Evolutionary conservation across 129 eudicot genomes (phyloP).

Genomic region (Lactuca saligna): DNA sequence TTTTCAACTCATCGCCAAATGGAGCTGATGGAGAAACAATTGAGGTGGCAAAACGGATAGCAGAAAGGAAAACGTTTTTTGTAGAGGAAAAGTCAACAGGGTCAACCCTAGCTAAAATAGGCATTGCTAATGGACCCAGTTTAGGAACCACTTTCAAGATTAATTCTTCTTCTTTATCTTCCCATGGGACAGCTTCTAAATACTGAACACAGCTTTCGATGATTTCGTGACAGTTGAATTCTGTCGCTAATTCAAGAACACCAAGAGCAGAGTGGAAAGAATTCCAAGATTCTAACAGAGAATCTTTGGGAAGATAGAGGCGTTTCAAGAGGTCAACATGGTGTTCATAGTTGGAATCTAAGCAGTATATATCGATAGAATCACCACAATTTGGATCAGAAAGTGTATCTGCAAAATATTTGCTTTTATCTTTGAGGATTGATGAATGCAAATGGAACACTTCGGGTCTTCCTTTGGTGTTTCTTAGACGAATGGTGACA

Average conservation of each 20-base stretch:
- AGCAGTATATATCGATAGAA: constrained; percentile 60
- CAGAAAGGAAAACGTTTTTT: constrained; percentile 69
- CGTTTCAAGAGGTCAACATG: constrained; percentile 54
- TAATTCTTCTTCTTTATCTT: constrained; percentile 74
- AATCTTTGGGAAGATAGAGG: constrained; percentile 44
- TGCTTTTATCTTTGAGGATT: constrained; percentile 58
- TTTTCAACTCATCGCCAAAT: constrained; percentile 64
- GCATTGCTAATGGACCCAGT: constrained; percentile 76
- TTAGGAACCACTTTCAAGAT: constrained; percentile 48
- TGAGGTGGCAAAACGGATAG: constrained; percentile 79
- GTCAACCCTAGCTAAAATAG: constrained; percentile 62
- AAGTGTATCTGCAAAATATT: constrained; percentile 55
- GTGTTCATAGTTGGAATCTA: constrained; percentile 50
- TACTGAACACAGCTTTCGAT: constrained; percentile 58
- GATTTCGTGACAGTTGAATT: constrained; percentile 49
- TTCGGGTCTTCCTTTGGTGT: constrained; percentile 45
- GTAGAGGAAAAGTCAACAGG: constrained; percentile 53
- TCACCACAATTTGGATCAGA: constrained; percentile 25
- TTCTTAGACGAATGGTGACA: constrained; percentile 49
- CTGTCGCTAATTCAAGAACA: constrained; percentile 55
- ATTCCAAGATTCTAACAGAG: constrained; percentile 59
- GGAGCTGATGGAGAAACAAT: constrained; percentile 47
- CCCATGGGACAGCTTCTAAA: constrained; percentile 90
- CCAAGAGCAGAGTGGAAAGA: constrained; percentile 65
- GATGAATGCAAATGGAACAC: constrained; percentile 50